phyloP scores from a whole-genome alignment of 1,139 yeast species.

The Pneumocystis murina region DNA sequence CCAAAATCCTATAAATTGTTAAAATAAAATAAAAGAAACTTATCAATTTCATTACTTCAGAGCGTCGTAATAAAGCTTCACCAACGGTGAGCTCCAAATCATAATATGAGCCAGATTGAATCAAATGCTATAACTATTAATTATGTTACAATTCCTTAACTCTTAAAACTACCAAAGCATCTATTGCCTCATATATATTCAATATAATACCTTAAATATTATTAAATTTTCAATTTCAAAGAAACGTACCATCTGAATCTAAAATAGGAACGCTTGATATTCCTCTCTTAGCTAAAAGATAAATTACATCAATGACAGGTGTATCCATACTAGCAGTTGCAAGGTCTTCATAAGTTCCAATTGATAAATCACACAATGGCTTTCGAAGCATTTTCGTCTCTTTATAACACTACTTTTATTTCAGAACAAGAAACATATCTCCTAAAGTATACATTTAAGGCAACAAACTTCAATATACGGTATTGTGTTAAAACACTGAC shows the following conservation, averaged over 20 bases:
- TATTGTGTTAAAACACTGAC: slow-evolving; percentile 82
- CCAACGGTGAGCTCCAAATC: slow-evolving; percentile 88
- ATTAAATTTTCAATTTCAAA: neutral
- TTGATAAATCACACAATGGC: slow-evolving; percentile 52
- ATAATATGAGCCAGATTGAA: slow-evolving; percentile 87
- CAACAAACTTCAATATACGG: slow-evolving; percentile 86
- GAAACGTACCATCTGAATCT: slow-evolving; percentile 41
- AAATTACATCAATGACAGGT: slow-evolving; percentile 89
- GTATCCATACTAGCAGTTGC: slow-evolving; percentile 80
- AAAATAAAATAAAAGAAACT: neutral
- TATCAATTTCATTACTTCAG: slow-evolving; percentile 32
- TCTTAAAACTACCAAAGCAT: slow-evolving; percentile 37
- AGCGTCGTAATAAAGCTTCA: slow-evolving; percentile 84
- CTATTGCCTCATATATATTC: slow-evolving; percentile 93
- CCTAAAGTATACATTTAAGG: slow-evolving; percentile 39
- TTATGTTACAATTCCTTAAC: neutral
- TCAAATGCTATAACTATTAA: slow-evolving; percentile 35
- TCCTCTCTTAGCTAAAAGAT: slow-evolving; percentile 57
- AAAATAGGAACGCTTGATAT: slow-evolving; percentile 89
- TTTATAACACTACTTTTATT: slow-evolving; percentile 31
- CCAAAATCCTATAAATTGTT: slow-evolving; percentile 48
- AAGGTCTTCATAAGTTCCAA: slow-evolving; percentile 42
- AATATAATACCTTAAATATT: slow-evolving; percentile 34
- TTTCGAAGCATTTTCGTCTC: slow-evolving; percentile 74
- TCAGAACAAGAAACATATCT: neutral